Percentiles rank a stretch among this genome's conserved stretches.
Conservation (phyloP, 1,284 basidiomycete genomes). For the Cutaneotrichosporon arboriforme region DNA sequence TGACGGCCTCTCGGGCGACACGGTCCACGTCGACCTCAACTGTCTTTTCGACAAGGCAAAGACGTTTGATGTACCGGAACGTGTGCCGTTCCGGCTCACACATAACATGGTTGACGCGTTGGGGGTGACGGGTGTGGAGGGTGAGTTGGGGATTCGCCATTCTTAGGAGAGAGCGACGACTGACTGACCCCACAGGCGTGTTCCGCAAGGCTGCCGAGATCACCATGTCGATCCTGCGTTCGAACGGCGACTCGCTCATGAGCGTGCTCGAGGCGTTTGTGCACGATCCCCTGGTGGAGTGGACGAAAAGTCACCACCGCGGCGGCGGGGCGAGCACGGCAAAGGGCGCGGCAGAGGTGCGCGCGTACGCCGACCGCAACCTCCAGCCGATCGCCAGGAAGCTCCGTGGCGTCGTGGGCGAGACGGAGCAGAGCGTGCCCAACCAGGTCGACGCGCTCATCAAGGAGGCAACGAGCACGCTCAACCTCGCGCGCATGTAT, state of each 20-base stretch:
- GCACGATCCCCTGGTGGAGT: slow-evolving; percentile 95
- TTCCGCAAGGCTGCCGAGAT: slow-evolving; percentile 92
- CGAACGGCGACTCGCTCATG: slow-evolving; percentile 91
- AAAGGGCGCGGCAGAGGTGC: slow-evolving; percentile 45
- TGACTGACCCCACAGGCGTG: slow-evolving; percentile 57
- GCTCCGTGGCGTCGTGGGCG: slow-evolving; percentile 62
- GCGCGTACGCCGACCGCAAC: slow-evolving; percentile 63
- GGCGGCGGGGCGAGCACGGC: slow-evolving; percentile 20
- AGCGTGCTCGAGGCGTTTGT: slow-evolving; percentile 95
- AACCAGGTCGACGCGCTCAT: slow-evolving; percentile 87
- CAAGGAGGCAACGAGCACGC: slow-evolving; percentile 69
- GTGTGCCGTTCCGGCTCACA: slow-evolving; percentile 91
- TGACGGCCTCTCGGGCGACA: slow-evolving; percentile 81
- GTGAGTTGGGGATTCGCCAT: slow-evolving; percentile 49
- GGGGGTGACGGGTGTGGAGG: slow-evolving; percentile 91
- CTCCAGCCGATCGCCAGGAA: slow-evolving; percentile 77
- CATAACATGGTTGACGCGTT: slow-evolving; percentile 91
- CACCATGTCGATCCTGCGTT: slow-evolving; percentile 77
- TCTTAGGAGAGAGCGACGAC: too few species aligned
- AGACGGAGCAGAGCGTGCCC: slow-evolving; percentile 58
- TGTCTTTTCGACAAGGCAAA: slow-evolving; percentile 97
- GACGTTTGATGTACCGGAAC: slow-evolving; percentile 81
- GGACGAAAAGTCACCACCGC: slow-evolving; percentile 62
- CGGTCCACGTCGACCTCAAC: slow-evolving; percentile 97
- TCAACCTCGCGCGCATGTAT: slow-evolving; percentile 59